Evolutionary conservation across 108 stramenopile species (phyloP).

Genomic region (Stephanodiscus triporus): DNA sequence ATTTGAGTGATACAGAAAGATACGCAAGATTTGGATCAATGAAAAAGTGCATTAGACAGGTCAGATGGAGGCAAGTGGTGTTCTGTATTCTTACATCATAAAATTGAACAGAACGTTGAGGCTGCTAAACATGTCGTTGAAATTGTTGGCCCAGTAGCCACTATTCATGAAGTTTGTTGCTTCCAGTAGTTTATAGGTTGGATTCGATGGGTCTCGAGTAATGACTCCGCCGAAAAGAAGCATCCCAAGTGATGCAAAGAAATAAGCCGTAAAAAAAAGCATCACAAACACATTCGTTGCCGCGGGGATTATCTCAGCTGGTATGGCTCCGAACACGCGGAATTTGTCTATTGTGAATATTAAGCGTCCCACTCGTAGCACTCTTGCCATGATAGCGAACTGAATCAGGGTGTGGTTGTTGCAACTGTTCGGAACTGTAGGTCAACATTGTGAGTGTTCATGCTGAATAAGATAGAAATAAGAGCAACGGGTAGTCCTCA

Average conservation of each 20-base stretch:
- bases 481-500: background rate
- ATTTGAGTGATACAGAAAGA: too few relatives aligned
- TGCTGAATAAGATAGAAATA: background rate
- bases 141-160: constrained; percentile 84
- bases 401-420: constrained; percentile 64
- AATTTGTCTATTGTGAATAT: constrained; percentile 60
- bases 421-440: constrained; percentile 60
- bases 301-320: constrained; percentile 61
- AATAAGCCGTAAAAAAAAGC: constrained; percentile 63
- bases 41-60: too few relatives aligned
- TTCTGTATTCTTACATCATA: too few relatives aligned
- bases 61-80: too few relatives aligned
- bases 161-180: constrained; percentile 66
- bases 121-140: constrained; percentile 80
- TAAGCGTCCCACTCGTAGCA: constrained; percentile 70
- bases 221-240: constrained; percentile 71
- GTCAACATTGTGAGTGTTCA: background rate
- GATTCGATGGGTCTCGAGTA: constrained; percentile 68
- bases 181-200: constrained; percentile 50
- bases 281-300: constrained; percentile 54
- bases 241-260: constrained; percentile 69
- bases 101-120: constrained; percentile 84
- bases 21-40: too few relatives aligned
- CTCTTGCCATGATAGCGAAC: constrained; percentile 77
- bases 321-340: constrained; percentile 58